Base-by-base conservation (phyloP, 2,329 filamentous ascomycete species). In the Alternaria gansuensis region DNA sequence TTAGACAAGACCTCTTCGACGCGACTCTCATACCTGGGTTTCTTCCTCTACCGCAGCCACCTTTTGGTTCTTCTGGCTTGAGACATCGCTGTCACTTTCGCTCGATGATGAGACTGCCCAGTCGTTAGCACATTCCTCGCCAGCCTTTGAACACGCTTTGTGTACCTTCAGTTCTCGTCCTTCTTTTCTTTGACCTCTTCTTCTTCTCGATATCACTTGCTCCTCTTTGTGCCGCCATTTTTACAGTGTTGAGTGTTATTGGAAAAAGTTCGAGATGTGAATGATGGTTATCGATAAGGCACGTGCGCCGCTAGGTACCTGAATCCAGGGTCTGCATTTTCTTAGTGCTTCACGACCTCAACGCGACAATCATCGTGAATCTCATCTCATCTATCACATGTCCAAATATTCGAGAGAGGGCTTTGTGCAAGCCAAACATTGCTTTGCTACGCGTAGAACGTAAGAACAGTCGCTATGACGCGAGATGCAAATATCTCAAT, bases 81-180 rank as follows among this genome's bases (percentile, higher is more conserved):
- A 57, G 17, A 61, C 66, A 59, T 72, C 71, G 66, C 72, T 75
- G 39, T 74, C 73, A 62, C 69, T 70, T 45, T 74, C 68, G 64
- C 64, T 67, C 10, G 70, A 71, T 28, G 73, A 75, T 14, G 73
- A 76, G 21, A 72, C 64, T 66, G 66, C 37, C 9, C 43, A 24
- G 24, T 45, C 23, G 50, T 74, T 46, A 70, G 59, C 46, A 6
- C 31, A 39, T 37, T 13, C 17, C 17, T 14, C 9, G 34, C 26
- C n/a, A 23, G 5, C 4, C 13, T 4, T 3, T 3, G 3, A 10
- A 10, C 5, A 24, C 13, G 4, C 21, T 13, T 3, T 10, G 23
- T 52, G 6, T 54, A 74, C 74, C 66, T 39, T 74, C 69, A 8
- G 71, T 74, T n/a, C 74, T 63, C 4, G 65, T 67, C 52, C 70